Conservation (phyloP, 208 protist species). For the Trypanosoma theileri region DNA sequence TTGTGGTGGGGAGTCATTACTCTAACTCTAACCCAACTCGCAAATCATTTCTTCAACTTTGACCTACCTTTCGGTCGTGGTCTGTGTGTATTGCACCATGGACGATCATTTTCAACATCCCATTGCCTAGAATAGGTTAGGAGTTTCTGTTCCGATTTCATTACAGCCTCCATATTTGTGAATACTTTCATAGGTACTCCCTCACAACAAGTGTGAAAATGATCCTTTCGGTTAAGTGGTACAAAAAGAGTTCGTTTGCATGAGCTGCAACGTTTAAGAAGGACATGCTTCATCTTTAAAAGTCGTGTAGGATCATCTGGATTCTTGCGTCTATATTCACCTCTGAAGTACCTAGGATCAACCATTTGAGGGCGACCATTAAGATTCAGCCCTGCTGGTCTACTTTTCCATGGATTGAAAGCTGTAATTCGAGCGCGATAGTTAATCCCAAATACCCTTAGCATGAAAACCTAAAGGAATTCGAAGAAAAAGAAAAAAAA, state of each 20-base stretch:
- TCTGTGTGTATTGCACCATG: slow-evolving; percentile 78
- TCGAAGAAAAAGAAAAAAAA: slow-evolving; percentile 20
- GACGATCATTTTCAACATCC: slow-evolving; percentile 79
- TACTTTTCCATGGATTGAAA: slow-evolving; percentile 87
- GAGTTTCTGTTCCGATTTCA: slow-evolving; percentile 73
- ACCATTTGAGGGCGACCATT: slow-evolving; percentile 86
- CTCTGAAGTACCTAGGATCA: slow-evolving; percentile 53
- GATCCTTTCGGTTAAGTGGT: slow-evolving; percentile 42
- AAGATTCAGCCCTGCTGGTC: slow-evolving; percentile 59
- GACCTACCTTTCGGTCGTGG: slow-evolving; percentile 84
- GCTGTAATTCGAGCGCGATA: slow-evolving; percentile 52
- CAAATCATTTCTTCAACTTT: slow-evolving; percentile 79
- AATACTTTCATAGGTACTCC: slow-evolving; percentile 71
- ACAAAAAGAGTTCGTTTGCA: slow-evolving; percentile 84
- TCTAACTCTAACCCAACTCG: not conserved
- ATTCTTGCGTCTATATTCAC: slow-evolving; percentile 53
- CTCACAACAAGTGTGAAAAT: slow-evolving; percentile 89
- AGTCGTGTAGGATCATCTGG: slow-evolving; percentile 78
- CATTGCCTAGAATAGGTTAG: slow-evolving; percentile 61
- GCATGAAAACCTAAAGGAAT: slow-evolving; percentile 31
- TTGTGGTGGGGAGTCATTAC: not conserved
- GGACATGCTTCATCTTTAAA: slow-evolving; percentile 71
- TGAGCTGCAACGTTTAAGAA: slow-evolving; percentile 73
- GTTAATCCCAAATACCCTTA: slow-evolving; percentile 20
- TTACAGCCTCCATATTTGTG: slow-evolving; percentile 79